These are phyloP conservation scores for Cladophialophora chaetospira DNA, from an alignment of 2,329 filamentous ascomycete genomes.

Conservation along the genomic window DNA sequence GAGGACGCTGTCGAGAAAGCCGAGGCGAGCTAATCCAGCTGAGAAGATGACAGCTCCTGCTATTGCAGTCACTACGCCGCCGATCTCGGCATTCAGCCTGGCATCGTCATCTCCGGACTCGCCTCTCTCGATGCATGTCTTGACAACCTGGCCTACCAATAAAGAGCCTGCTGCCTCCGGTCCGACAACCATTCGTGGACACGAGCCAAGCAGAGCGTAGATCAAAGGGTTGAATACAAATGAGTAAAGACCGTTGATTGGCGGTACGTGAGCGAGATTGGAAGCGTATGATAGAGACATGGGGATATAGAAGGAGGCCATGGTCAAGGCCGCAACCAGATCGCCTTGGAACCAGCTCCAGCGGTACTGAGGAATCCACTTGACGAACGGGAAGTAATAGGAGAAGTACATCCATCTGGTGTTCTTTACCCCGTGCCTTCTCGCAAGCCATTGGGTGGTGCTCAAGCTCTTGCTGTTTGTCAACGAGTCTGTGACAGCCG, in stretches of 20 bases:
- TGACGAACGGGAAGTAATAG: slow-evolving; percentile 90
- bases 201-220: slow-evolving; percentile 88
- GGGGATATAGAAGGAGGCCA: slow-evolving; percentile 97
- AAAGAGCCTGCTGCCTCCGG: slow-evolving; percentile 93
- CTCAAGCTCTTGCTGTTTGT: slow-evolving; percentile 55
- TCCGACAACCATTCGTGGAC: slow-evolving; percentile 89
- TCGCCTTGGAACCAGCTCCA: slow-evolving; percentile 83
- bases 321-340: slow-evolving; percentile 83
- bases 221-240: slow-evolving; percentile 91
- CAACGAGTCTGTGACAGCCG: slow-evolving; percentile 48
- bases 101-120: slow-evolving; percentile 66
- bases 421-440: slow-evolving; percentile 72
- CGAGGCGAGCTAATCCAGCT: slow-evolving; percentile 79
- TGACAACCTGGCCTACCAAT: slow-evolving; percentile 83
- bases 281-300: slow-evolving; percentile 93
- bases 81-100: slow-evolving; percentile 75
- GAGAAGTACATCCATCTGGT: slow-evolving; percentile 79
- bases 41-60: slow-evolving; percentile 86
- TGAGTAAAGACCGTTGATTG: slow-evolving; percentile 90
- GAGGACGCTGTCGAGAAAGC: slow-evolving; percentile 91
- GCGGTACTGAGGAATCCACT: slow-evolving; percentile 87
- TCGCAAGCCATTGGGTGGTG: slow-evolving; percentile 70
- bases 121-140: slow-evolving; percentile 71
- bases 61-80: slow-evolving; percentile 84
- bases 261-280: slow-evolving; percentile 88